These are phyloP conservation scores for Phtheirospermum japonicum DNA, from an alignment of 257 asterid species.

Conservation along the genomic window DNA sequence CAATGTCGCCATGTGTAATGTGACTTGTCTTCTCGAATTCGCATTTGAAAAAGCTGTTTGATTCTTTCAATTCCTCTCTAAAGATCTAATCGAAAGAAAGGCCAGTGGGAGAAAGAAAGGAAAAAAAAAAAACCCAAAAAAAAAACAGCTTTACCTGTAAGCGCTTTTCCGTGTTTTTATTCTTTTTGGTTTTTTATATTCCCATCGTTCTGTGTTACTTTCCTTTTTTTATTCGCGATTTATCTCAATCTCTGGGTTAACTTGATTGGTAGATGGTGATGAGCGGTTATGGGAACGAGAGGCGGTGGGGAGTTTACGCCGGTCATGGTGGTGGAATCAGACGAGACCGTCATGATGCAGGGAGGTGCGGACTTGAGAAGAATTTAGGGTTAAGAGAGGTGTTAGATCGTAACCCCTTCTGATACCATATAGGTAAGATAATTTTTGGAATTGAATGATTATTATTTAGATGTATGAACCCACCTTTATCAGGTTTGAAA, in stretches of 20 bases:
- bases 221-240: slow-evolving; percentile 9
- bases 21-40: slow-evolving; percentile 31
- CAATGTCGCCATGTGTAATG: slow-evolving; percentile 37
- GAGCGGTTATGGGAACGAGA: too few species aligned
- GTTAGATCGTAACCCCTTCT: too few species aligned
- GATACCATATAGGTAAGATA: too few species aligned
- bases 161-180: slow-evolving; percentile 28
- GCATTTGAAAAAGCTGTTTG: slow-evolving; percentile 36
- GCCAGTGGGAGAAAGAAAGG: neutral
- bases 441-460: too few species aligned
- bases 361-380: too few species aligned
- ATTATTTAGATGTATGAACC: too few species aligned
- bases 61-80: slow-evolving; percentile 25
- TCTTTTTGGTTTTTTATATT: slow-evolving; percentile 20
- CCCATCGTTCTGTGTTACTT: slow-evolving; percentile 18
- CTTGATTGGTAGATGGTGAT: too few species aligned
- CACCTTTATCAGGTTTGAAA: slow-evolving; percentile 96
- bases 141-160: slow-evolving; percentile 30
- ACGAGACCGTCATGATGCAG: too few species aligned
- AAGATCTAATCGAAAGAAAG: slow-evolving; percentile 41
- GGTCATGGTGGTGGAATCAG: too few species aligned
- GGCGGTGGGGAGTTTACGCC: too few species aligned
- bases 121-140: neutral
- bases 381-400: too few species aligned
- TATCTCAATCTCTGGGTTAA: slow-evolving; percentile 13